Conservation (phyloP, 768 basidiomycete species). For the Lactarius vividus region DNA sequence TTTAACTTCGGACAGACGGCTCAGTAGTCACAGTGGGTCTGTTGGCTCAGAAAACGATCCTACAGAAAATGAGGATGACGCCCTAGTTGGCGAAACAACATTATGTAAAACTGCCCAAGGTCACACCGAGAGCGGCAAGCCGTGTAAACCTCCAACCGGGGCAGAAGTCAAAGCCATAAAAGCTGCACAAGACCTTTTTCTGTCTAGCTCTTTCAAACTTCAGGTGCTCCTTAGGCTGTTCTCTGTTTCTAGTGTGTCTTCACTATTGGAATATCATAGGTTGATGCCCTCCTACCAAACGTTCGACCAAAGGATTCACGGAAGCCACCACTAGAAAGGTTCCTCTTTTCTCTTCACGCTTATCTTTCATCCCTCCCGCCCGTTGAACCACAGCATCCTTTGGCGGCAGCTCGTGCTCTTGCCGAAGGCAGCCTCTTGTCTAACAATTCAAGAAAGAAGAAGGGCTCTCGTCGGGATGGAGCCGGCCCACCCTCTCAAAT, state of each 20-base stretch:
- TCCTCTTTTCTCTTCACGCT: constrained; percentile 65
- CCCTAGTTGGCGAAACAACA: not conserved
- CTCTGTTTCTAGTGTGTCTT: constrained; percentile 8
- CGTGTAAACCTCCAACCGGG: constrained; percentile 58
- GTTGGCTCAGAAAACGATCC: not conserved
- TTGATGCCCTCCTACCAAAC: constrained; percentile 77
- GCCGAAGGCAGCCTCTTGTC: constrained; percentile 41
- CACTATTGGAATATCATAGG: constrained; percentile 41
- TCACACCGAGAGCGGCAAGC: constrained; percentile 11
- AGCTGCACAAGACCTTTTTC: constrained; percentile 70
- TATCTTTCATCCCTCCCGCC: constrained; percentile 59
- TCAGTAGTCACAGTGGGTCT: not conserved
- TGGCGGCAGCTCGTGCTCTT: constrained; percentile 57
- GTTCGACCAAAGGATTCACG: constrained; percentile 62
- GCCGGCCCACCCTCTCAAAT: constrained; percentile 5
- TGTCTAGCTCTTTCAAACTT: constrained; percentile 79
- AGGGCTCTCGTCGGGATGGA: constrained; percentile 8
- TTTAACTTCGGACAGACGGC: not conserved
- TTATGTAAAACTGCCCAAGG: not conserved
- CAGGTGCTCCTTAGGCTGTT: constrained; percentile 48
- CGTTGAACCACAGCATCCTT: constrained; percentile 58
- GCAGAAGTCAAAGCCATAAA: constrained; percentile 69
- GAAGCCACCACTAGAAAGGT: constrained; percentile 59
- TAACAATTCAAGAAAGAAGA: not conserved
- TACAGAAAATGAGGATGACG: not conserved